Evolutionary conservation across 805 yeast genomes (phyloP).

Genomic region (Nakazawaea wyomingensis): DNA sequence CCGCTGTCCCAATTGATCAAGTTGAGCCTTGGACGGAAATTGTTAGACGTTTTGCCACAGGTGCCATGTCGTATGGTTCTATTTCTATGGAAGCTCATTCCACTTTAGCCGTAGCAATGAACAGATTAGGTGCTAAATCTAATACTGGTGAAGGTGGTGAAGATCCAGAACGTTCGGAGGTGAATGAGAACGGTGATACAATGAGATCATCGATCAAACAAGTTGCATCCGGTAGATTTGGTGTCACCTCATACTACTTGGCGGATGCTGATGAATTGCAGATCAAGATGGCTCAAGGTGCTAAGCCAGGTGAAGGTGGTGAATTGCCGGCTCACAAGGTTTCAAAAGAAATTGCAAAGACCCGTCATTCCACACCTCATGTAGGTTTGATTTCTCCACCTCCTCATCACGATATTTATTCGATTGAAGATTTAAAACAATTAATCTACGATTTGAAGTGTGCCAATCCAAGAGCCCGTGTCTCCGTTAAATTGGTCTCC

Average conservation of each 20-base stretch:
- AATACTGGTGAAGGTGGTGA: slow-evolving; percentile 99
- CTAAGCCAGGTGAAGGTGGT: slow-evolving; percentile 99
- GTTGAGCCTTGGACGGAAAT: slow-evolving; percentile 99
- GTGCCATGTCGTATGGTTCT: slow-evolving; percentile 99
- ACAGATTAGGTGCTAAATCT: slow-evolving; percentile 94
- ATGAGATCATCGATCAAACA: slow-evolving; percentile 99
- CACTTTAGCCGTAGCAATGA: slow-evolving; percentile 97
- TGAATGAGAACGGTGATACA: slow-evolving; percentile 84
- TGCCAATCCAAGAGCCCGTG: slow-evolving; percentile 94
- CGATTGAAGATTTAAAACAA: slow-evolving; percentile 96
- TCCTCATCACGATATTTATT: slow-evolving; percentile 97
- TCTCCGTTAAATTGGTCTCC: slow-evolving; percentile 92
- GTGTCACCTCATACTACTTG: slow-evolving; percentile 91
- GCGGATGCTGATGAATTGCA: slow-evolving; percentile 97
- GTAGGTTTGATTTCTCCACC: slow-evolving; percentile 98
- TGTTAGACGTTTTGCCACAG: slow-evolving; percentile 96
- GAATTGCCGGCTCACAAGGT: slow-evolving; percentile 96
- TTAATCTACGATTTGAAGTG: slow-evolving; percentile 94
- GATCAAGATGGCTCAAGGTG: slow-evolving; percentile 99
- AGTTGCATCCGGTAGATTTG: slow-evolving; percentile 96
- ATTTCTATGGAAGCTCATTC: slow-evolving; percentile 98
- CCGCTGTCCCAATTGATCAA: slow-evolving; percentile 88
- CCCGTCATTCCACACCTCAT: slow-evolving; percentile 94
- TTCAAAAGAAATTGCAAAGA: slow-evolving; percentile 79
- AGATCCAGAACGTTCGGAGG: slow-evolving; percentile 83